Evolutionary conservation across 176 grass and related monocot species (phyloP).

Genomic region (Luzula sylvatica): DNA sequence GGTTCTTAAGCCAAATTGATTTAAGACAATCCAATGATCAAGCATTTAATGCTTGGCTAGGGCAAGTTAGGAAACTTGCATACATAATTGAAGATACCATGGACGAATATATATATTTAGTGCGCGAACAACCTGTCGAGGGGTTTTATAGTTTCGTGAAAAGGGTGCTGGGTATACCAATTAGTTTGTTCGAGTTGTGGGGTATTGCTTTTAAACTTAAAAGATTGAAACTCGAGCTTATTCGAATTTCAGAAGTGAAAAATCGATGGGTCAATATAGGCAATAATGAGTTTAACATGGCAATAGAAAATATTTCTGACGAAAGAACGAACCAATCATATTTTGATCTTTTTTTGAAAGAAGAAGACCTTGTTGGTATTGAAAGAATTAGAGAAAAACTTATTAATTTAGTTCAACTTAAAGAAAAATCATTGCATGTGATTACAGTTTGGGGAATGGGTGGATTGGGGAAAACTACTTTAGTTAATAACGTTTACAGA

Average conservation of each 20-base stretch:
- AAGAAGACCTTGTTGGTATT: constrained; percentile 29
- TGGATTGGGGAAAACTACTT: constrained; percentile 37
- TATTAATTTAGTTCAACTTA: constrained; percentile 1
- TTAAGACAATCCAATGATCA: background rate
- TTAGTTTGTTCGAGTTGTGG: background rate
- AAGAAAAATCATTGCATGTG: background rate
- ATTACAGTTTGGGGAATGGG: constrained; percentile 49
- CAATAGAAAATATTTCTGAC: constrained; percentile 4
- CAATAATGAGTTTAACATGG: background rate
- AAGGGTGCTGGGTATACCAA: constrained; percentile 10
- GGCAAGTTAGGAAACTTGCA: constrained; percentile 16
- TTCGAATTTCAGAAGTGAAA: constrained; percentile 1
- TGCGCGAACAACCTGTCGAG: background rate
- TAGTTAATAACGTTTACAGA: constrained; percentile 25
- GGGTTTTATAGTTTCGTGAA: background rate
- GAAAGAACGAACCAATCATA: constrained; percentile 13
- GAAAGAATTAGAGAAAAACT: constrained; percentile 20
- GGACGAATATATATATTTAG: constrained; percentile 20
- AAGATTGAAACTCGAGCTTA: constrained; percentile 1
- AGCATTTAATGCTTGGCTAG: constrained; percentile 24
- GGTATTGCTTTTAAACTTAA: background rate
- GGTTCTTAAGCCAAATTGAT: constrained; percentile 9
- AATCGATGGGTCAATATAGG: constrained; percentile 6
- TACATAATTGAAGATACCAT: constrained; percentile 28
- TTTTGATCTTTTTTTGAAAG: background rate